Evolutionary conservation across 352 stramenopile genomes (phyloP).

Genomic region (Phytopythium ostracodes): DNA sequence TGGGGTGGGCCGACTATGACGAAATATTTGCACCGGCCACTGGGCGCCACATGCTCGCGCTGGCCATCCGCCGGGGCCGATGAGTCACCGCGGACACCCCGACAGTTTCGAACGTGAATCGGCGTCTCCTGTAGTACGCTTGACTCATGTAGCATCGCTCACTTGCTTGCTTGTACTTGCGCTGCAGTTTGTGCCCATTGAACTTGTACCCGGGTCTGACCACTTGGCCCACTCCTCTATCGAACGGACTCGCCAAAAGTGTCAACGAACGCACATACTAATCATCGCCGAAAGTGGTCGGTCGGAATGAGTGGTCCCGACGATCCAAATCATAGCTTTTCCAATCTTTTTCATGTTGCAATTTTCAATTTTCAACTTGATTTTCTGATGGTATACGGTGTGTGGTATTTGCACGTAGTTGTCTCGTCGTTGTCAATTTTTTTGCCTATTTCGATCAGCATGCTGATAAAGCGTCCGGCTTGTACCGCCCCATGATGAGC

Average conservation of each 20-base stretch:
- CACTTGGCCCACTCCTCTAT: neutral
- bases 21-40: neutral
- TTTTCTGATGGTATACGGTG: neutral
- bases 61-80: neutral
- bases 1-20: neutral
- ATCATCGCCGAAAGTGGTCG: neutral
- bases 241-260: neutral
- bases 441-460: constrained; percentile 1
- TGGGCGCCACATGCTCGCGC: neutral
- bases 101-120: neutral
- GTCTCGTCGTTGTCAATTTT: neutral
- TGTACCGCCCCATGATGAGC: neutral
- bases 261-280: neutral
- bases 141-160: too few relatives aligned
- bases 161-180: neutral
- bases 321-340: neutral
- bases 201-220: constrained; percentile 5
- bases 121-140: too few relatives aligned
- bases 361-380: constrained; percentile 2
- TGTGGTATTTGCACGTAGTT: neutral
- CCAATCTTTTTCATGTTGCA: neutral
- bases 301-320: constrained; percentile 2
- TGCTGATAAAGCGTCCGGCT: neutral
- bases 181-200: neutral
- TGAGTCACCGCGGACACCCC: neutral